phyloP scores from a whole-genome alignment of 495 filamentous ascomycete genomes.

The Podospora pseudoanserina region DNA sequence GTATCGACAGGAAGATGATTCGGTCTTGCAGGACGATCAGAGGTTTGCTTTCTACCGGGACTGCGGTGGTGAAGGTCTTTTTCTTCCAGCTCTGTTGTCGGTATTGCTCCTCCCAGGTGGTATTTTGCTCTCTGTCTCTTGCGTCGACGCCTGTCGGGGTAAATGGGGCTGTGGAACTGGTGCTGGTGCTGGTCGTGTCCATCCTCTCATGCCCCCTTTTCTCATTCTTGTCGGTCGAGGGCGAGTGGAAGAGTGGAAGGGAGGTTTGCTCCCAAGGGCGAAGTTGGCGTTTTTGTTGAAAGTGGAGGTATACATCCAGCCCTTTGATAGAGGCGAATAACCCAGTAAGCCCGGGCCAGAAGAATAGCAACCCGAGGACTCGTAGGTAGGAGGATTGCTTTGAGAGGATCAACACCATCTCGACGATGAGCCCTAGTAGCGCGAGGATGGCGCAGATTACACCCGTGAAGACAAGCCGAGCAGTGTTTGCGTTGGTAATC shows the following conservation, averaged over 20 bases:
- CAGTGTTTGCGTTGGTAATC: conserved; percentile 59
- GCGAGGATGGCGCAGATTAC: conserved; percentile 50
- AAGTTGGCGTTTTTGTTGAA: conserved; percentile 56
- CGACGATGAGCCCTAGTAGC: conserved; percentile 47
- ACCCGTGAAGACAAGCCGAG: conserved; percentile 57
- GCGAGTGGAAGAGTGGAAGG: neutral
- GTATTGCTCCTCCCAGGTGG: conserved; percentile 57
- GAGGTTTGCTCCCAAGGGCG: conserved; percentile 58
- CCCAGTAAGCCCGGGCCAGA: conserved; percentile 58
- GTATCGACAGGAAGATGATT: conserved; percentile 51
- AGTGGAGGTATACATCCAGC: conserved; percentile 61
- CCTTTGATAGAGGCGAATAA: conserved; percentile 58
- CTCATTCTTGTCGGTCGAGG: neutral
- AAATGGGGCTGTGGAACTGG: neutral
- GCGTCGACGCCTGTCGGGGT: neutral
- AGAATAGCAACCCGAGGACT: conserved; percentile 51
- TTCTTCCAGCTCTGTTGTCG: conserved; percentile 52
- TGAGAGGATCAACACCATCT: conserved; percentile 56
- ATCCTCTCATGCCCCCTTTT: neutral
- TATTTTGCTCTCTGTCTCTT: conserved; percentile 11
- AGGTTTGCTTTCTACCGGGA: conserved; percentile 59
- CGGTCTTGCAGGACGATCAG: conserved; percentile 64
- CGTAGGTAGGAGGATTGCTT: conserved; percentile 50
- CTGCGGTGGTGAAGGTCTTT: conserved; percentile 60
- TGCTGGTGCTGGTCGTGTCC: neutral